Conservation (phyloP, 1,139 yeast genomes). For the Zygoascus sp. region DNA sequence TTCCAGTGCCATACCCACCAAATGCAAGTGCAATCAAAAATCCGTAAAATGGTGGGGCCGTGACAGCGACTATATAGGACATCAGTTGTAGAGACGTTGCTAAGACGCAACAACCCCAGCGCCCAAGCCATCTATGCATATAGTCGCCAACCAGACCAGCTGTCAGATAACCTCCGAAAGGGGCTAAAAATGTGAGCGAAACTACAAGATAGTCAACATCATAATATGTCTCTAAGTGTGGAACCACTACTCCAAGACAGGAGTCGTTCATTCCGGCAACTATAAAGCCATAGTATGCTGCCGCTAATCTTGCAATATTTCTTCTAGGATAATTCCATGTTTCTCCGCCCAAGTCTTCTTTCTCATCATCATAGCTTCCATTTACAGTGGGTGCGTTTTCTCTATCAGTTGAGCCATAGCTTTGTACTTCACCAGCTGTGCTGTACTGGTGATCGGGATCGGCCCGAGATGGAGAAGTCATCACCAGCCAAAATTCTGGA, state of each 20-base stretch:
- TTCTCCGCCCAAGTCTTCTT: constrained; percentile 2
- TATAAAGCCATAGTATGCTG: constrained; percentile 28
- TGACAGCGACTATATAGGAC: constrained; percentile 43
- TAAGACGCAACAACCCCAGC: constrained; percentile 37
- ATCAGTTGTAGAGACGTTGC: constrained; percentile 39
- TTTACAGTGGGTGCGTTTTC: no score
- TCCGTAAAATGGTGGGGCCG: constrained; percentile 38
- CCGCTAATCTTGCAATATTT: constrained; percentile 22
- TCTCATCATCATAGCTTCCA: no score
- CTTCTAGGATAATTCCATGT: constrained; percentile 25
- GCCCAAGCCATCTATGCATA: constrained; percentile 42
- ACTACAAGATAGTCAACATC: constrained; percentile 26
- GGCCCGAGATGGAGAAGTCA: no score
- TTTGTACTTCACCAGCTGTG: no score
- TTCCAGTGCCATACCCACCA: constrained; percentile 58
- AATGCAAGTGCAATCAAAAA: constrained; percentile 52
- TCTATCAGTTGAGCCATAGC: no score
- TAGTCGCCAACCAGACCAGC: constrained; percentile 36
- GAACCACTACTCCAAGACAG: constrained; percentile 29
- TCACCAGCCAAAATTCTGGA: no score
- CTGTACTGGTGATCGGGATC: no score
- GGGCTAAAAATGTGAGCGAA: constrained; percentile 30
- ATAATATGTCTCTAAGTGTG: constrained; percentile 29
- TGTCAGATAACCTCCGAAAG: constrained; percentile 36
- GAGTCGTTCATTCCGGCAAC: constrained; percentile 32